Percentiles rank a stretch among this genome's conserved stretches.
Evolutionary conservation across 139 green algal species (phyloP).

Genomic region (Chlorella sp.): DNA sequence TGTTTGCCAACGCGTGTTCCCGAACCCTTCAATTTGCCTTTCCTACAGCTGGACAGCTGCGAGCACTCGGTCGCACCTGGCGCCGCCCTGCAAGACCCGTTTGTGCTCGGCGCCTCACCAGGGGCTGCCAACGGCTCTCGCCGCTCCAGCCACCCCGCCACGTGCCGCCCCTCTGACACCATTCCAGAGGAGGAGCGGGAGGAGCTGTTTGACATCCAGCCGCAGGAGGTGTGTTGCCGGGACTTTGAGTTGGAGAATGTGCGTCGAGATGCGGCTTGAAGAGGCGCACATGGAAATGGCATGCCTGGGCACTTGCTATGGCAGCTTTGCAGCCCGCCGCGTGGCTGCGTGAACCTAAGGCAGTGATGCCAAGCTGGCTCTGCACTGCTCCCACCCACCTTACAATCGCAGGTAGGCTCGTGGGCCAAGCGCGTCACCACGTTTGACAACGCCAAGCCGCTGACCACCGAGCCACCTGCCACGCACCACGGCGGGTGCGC

Average conservation of each 20-base stretch:
- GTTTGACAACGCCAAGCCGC: background rate
- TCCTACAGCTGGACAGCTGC: too few relatives aligned
- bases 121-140: too few relatives aligned
- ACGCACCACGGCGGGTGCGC: background rate
- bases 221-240: background rate
- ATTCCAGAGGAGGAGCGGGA: background rate
- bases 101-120: background rate
- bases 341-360: background rate
- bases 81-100: background rate
- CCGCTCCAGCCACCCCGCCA: too few relatives aligned
- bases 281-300: too few relatives aligned
- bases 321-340: background rate
- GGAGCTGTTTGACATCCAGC: background rate
- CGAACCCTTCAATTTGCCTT: too few relatives aligned
- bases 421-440: constrained; percentile 35
- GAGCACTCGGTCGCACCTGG: too few relatives aligned
- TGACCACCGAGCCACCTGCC: too few relatives aligned
- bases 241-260: too few relatives aligned
- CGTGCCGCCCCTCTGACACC: background rate
- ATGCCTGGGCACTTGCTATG: too few relatives aligned
- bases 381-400: background rate
- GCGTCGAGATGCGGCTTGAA: too few relatives aligned
- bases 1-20: too few relatives aligned
- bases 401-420: constrained; percentile 1
- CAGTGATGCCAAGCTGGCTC: too few relatives aligned